Evolutionary conservation across 148 eudicot species (phyloP).

Genomic region (Cornus suecica): DNA sequence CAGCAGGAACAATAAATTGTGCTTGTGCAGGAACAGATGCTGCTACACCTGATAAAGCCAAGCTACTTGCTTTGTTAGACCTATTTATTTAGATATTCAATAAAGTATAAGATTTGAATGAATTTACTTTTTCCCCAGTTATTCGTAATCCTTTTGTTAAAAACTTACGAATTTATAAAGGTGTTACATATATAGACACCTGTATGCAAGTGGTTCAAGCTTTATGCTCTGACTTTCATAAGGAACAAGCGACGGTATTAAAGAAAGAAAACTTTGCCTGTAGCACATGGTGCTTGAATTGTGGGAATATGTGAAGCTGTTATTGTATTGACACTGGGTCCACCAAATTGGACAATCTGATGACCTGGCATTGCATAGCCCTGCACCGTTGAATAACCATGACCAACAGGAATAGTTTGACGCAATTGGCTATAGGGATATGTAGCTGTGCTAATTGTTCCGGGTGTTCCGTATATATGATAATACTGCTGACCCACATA

Average conservation of each 20-base stretch:
- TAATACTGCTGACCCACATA: conserved; percentile 17
- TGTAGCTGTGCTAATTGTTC: conserved; percentile 15
- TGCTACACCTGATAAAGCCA: conserved; percentile 55
- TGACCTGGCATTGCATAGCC: conserved; percentile 25
- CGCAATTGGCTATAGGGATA: conserved; percentile 19
- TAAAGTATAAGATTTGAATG: background rate
- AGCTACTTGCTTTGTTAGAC: background rate
- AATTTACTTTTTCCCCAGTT: background rate
- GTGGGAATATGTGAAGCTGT: conserved; percentile 12
- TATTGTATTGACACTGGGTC: conserved; percentile 20
- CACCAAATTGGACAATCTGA: conserved; percentile 17
- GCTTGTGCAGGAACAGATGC: conserved; percentile 69
- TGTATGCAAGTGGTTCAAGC: background rate
- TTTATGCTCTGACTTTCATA: background rate
- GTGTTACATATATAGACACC: background rate
- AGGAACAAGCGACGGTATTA: background rate
- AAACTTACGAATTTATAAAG: too few relatives aligned
- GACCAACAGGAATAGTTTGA: conserved; percentile 14
- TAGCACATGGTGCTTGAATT: conserved; percentile 18
- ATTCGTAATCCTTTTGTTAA: background rate
- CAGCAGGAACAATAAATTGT: conserved; percentile 71
- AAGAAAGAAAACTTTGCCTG: conserved; percentile 26
- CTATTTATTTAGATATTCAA: background rate
- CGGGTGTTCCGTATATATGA: conserved; percentile 21
- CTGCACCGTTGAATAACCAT: conserved; percentile 15